These are phyloP conservation scores for Elaeagnus macrophylla DNA, from an alignment of 306 rosid species.

Conservation along the genomic window DNA sequence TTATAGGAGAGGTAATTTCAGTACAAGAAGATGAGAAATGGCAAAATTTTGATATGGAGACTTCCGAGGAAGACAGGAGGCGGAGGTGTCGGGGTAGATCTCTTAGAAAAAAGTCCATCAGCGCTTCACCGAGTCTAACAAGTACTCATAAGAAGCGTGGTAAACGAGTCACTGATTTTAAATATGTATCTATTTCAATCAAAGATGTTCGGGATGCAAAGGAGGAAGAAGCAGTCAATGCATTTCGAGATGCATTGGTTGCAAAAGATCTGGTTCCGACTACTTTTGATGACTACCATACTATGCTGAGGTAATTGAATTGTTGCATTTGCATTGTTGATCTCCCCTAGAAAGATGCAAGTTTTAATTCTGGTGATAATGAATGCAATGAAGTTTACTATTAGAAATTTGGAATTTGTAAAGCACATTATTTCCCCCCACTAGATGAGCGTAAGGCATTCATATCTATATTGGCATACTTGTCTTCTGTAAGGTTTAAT, in stretches of 20 bases:
- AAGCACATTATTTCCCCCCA: background rate
- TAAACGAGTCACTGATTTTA: constrained; percentile 60
- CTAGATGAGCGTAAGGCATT: no score
- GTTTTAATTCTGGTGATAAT: background rate
- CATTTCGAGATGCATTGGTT: constrained; percentile 49
- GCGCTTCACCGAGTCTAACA: constrained; percentile 54
- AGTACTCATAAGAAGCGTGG: constrained; percentile 54
- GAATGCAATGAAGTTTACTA: no score
- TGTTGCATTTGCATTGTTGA: background rate
- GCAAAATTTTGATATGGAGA: constrained; percentile 48
- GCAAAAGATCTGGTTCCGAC: constrained; percentile 58
- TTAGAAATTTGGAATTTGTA: background rate
- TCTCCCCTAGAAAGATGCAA: background rate
- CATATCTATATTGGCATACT: no score
- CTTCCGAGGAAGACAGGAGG: constrained; percentile 75
- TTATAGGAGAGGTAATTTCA: constrained; percentile 42
- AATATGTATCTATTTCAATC: constrained; percentile 48
- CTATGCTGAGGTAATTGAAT: constrained; percentile 64
- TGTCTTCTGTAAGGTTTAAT: no score
- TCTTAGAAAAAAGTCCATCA: constrained; percentile 55
- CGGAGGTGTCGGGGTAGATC: constrained; percentile 60
- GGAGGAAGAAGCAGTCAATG: constrained; percentile 77
- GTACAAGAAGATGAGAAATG: constrained; percentile 51
- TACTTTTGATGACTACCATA: constrained; percentile 83
- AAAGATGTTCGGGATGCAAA: constrained; percentile 84